A percentile compares a stretch with the other conserved stretches of the same genome.
Evolutionary conservation across 352 stramenopile species (phyloP).

Genomic region (Pythium apleroticum): DNA sequence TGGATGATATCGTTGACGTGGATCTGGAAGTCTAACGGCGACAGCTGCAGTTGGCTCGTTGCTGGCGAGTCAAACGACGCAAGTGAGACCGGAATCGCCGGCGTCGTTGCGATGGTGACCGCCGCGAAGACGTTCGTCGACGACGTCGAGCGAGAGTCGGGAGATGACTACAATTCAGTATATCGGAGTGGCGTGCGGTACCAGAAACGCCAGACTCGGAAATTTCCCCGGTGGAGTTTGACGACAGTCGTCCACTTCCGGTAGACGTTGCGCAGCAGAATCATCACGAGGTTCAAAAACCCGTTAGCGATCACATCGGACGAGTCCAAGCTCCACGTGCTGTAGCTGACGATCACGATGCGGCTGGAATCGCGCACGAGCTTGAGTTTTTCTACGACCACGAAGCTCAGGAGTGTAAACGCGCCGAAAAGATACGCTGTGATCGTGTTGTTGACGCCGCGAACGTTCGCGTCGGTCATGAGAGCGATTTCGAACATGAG

Average conservation of each 20-base stretch:
- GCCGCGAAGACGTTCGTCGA: too few relatives aligned
- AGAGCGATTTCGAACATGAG: background rate
- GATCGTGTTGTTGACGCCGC: background rate
- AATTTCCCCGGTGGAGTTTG: too few relatives aligned
- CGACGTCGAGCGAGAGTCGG: too few relatives aligned
- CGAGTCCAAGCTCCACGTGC: background rate
- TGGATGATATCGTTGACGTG: too few relatives aligned
- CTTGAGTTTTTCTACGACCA: background rate
- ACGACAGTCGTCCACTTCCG: slow-evolving; percentile 1
- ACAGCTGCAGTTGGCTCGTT: too few relatives aligned
- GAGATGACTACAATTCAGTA: too few relatives aligned
- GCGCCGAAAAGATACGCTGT: slow-evolving; percentile 1
- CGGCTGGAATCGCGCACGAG: background rate
- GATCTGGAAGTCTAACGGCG: too few relatives aligned
- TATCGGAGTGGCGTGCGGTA: slow-evolving; percentile 3
- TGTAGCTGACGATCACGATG: background rate
- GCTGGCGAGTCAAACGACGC: too few relatives aligned
- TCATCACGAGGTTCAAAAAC: background rate
- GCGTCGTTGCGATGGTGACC: too few relatives aligned
- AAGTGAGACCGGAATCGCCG: too few relatives aligned
- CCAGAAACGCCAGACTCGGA: slow-evolving; percentile 2
- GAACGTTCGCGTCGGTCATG: background rate
- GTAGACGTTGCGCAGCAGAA: slow-evolving; percentile 18
- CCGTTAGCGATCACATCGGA: slow-evolving; percentile 12
- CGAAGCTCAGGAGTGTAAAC: background rate